These are phyloP conservation scores for Scenedesmus sp. DNA, from an alignment of 163 green algal genomes.

Conservation along the genomic window DNA sequence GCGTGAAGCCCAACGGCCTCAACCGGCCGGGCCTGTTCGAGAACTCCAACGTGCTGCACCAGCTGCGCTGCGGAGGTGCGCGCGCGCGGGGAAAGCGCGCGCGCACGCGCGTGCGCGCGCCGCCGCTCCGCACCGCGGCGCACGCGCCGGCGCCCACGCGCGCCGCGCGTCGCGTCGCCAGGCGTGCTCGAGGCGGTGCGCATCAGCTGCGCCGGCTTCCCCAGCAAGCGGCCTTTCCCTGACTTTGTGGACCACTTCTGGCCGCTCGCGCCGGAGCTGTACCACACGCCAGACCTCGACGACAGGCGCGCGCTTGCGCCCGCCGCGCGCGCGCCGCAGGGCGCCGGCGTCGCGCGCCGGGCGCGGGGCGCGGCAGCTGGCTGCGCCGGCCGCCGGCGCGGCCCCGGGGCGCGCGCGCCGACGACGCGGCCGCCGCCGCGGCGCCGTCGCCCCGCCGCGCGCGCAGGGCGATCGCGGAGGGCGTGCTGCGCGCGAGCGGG, in stretches of 20 bases:
- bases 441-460: not conserved
- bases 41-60: slow-evolving; percentile 91
- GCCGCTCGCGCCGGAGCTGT: slow-evolving; percentile 79
- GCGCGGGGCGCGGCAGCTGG: too few relatives aligned
- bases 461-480: slow-evolving; percentile 62
- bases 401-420: too few relatives aligned
- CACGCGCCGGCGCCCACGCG: too few relatives aligned
- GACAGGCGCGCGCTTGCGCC: slow-evolving; percentile 51
- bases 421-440: too few relatives aligned
- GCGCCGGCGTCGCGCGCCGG: too few relatives aligned
- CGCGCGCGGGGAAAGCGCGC: not conserved
- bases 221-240: slow-evolving; percentile 85
- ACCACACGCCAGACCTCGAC: slow-evolving; percentile 62
- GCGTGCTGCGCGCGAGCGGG: slow-evolving; percentile 60
- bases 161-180: not conserved
- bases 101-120: too few relatives aligned
- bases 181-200: slow-evolving; percentile 97
- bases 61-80: slow-evolving; percentile 80
- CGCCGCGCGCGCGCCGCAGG: too few relatives aligned
- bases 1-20: slow-evolving; percentile 97
- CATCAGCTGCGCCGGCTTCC: slow-evolving; percentile 97
- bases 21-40: slow-evolving; percentile 89
- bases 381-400: too few relatives aligned
- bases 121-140: too few relatives aligned
- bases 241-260: slow-evolving; percentile 99